phyloP scores from a whole-genome alignment of 2,329 filamentous ascomycete species.

The Biscogniauxia mediterranea region DNA sequence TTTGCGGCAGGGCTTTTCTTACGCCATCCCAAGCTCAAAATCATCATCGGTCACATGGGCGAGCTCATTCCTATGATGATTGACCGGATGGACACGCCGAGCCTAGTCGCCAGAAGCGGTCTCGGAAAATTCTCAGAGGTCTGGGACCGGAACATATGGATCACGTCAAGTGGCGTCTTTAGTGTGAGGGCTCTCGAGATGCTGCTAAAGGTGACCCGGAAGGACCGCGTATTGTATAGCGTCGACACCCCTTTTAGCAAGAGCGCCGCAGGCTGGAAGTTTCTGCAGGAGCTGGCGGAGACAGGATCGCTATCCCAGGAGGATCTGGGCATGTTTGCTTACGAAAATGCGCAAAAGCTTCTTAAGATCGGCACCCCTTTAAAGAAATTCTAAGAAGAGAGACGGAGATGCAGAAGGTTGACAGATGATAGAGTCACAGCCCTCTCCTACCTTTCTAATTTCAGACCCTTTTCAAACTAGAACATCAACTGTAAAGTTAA shows the following conservation, averaged over 20 bases:
- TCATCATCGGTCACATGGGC: conserved; percentile 41
- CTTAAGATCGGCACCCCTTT: not conserved
- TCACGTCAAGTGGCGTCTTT: conserved; percentile 56
- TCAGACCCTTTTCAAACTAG: no score
- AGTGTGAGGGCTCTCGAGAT: conserved; percentile 33
- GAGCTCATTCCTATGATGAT: conserved; percentile 54
- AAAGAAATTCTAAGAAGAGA: no score
- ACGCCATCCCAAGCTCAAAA: conserved; percentile 36
- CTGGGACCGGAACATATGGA: conserved; percentile 55
- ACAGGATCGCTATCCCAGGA: conserved; percentile 49
- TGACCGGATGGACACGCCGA: conserved; percentile 38
- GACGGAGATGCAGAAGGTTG: no score
- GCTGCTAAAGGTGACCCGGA: conserved; percentile 36
- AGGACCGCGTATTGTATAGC: conserved; percentile 54
- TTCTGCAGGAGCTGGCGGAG: conserved; percentile 46
- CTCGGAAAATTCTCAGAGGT: conserved; percentile 41
- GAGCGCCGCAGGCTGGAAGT: conserved; percentile 47
- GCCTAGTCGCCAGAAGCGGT: conserved; percentile 21
- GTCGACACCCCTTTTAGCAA: conserved; percentile 57
- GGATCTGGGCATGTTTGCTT: conserved; percentile 39
- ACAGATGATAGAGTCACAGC: no score
- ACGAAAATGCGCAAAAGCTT: conserved; percentile 13
- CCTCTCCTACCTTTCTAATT: no score
- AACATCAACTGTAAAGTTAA: no score
- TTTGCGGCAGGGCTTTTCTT: conserved; percentile 33